These are phyloP conservation scores for Aureobasidium sp. DNA, from an alignment of 2,329 filamentous ascomycete genomes.

Conservation along the genomic window DNA sequence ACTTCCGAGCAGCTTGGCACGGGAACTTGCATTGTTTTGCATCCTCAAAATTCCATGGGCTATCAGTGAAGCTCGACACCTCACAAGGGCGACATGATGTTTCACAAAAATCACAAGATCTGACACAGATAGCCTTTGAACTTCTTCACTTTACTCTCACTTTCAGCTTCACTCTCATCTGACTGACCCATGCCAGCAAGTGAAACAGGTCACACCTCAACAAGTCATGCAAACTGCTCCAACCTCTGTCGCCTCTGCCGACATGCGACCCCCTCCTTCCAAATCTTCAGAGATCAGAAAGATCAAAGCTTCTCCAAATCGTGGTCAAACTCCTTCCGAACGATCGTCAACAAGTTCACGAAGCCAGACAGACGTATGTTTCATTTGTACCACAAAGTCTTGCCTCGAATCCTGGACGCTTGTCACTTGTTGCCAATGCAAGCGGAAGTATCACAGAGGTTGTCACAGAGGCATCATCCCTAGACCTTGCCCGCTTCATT, in stretches of 20 bases:
- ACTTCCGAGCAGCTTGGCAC: constrained; percentile 1
- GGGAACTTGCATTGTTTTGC: not conserved
- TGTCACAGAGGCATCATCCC: constrained; percentile 26
- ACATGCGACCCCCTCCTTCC: not conserved
- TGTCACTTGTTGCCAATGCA: constrained; percentile 29
- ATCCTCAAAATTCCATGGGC: not conserved
- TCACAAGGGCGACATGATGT: constrained; percentile 34
- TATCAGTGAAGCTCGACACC: constrained; percentile 20
- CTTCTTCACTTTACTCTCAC: not conserved
- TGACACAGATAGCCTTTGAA: constrained; percentile 44
- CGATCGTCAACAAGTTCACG: constrained; percentile 15
- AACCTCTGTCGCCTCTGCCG: not conserved
- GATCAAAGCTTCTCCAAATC: constrained; percentile 17
- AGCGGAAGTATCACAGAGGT: constrained; percentile 29
- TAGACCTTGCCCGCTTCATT: not conserved
- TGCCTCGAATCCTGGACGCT: constrained; percentile 25
- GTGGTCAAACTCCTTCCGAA: constrained; percentile 21
- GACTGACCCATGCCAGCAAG: not conserved
- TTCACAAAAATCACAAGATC: constrained; percentile 67
- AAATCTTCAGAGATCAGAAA: not conserved
- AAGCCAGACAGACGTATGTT: constrained; percentile 22
- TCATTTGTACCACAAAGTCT: constrained; percentile 26
- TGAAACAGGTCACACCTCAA: not conserved
- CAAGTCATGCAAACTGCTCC: not conserved
- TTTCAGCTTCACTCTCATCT: not conserved